Base-by-base conservation (phyloP, 73 alveolate genomes). In the Paramecium tetraurelia region DNA sequence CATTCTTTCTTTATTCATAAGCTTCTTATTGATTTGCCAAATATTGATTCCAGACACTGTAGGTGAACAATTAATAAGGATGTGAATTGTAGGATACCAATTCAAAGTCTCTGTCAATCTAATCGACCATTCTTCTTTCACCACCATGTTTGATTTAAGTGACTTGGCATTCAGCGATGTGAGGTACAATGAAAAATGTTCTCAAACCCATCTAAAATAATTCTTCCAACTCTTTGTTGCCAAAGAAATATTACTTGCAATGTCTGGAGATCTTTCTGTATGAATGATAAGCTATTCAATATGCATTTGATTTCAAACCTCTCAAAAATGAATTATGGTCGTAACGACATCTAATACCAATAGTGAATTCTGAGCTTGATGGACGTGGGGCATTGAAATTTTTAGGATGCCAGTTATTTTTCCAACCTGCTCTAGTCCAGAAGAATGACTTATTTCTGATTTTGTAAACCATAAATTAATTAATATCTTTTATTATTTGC, bases 361-460 rank as follows among this genome's bases (percentile, higher is more conserved):
- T 89, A 35, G 92, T 70, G 53, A 89, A 89, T 89, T 89, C 94
- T 22, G 89, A 77, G 48, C 84, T 70, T 59, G 94, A 70, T 21
- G 94, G 94, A 24, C 94, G 35, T 41, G 94, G 94, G 46, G 94
- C 94, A 89, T 89, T 89, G 83, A 89, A 89, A 83, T 89, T 89
- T 72, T 89, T 89, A 71, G 94, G 94, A 63, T 89, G 94, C 94
- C 94, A 89, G 48, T 89, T 89, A 89, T 89, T 89, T 48, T 83
- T 89, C 94, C 94, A 89, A 24, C 94, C 94, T 24, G 94, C 94
- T 71, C 94, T 89, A 33, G 94, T 89, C 94, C 94, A 89, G 63
- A 89, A 89, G 33, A 89, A 70, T 41, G 92, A 70, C 77, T 89
- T 89, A 83, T 89, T 89, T 89, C 94, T 89, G 33, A 89, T 89